A percentile compares a stretch with the other conserved stretches of the same genome.
These are phyloP conservation scores for Bremia lactucae DNA, from an alignment of 352 stramenopile species.

Conservation along the genomic window DNA sequence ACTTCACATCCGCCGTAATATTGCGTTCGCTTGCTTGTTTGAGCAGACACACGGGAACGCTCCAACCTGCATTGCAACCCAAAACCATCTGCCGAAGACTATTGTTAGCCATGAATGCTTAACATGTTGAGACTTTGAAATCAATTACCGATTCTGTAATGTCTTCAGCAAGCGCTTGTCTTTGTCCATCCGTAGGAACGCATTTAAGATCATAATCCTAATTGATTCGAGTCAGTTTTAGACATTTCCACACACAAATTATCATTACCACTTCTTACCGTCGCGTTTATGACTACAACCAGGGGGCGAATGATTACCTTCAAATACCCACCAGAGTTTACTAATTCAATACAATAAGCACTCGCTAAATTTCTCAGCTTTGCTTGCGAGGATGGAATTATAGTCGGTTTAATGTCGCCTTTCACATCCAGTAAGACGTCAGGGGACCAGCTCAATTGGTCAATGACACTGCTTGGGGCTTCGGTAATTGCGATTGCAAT, in stretches of 20 bases:
- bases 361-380: slow-evolving; percentile 12
- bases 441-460: slow-evolving; percentile 19
- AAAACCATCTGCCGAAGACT: slow-evolving; percentile 20
- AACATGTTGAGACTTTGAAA: background rate
- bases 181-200: slow-evolving; percentile 14
- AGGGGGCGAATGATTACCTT: slow-evolving; percentile 33
- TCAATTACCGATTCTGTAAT: background rate
- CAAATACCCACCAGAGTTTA: slow-evolving; percentile 18
- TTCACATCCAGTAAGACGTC: slow-evolving; percentile 19
- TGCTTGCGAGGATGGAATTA: slow-evolving; percentile 7
- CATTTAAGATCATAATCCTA: slow-evolving; percentile 19
- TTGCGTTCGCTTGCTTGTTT: slow-evolving; percentile 36
- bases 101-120: slow-evolving; percentile 1
- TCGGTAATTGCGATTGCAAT: slow-evolving; percentile 16
- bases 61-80: slow-evolving; percentile 23
- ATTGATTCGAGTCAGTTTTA: slow-evolving; percentile 5
- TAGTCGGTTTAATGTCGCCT: slow-evolving; percentile 23
- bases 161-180: slow-evolving; percentile 9
- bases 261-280: slow-evolving; percentile 20
- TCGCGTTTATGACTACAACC: slow-evolving; percentile 49
- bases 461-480: background rate
- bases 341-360: slow-evolving; percentile 29
- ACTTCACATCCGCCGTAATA: slow-evolving; percentile 35
- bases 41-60: slow-evolving; percentile 34
- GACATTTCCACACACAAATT: background rate